phyloP scores from a whole-genome alignment of 1,284 basidiomycete species.

The Rhodotorula sp. region DNA sequence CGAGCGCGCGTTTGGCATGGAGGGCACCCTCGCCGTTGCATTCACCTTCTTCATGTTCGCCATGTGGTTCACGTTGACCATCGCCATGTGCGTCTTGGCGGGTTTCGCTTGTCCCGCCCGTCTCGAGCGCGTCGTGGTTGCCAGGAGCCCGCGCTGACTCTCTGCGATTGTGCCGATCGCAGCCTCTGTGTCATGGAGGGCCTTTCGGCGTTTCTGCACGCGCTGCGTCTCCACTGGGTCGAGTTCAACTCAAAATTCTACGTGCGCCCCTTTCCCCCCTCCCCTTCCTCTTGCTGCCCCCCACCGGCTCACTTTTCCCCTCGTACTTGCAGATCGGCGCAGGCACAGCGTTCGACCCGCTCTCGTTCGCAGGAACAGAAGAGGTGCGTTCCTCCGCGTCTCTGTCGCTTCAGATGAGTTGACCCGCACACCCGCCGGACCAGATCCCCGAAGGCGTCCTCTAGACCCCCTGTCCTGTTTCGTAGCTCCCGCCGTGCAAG shows the following conservation, averaged over 20 bases:
- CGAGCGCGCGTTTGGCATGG: constrained; percentile 60
- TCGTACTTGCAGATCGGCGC: constrained; percentile 14
- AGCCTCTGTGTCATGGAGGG: constrained; percentile 56
- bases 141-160: background rate
- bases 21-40: constrained; percentile 60
- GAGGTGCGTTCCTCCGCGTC: constrained; percentile 5
- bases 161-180: constrained; percentile 44
- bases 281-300: background rate
- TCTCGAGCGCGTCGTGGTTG: no score
- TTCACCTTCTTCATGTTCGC: constrained; percentile 66
- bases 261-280: constrained; percentile 45
- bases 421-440: background rate
- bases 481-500: background rate
- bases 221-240: constrained; percentile 90
- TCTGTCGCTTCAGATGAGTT: background rate
- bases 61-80: constrained; percentile 85
- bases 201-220: constrained; percentile 91
- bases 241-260: constrained; percentile 54
- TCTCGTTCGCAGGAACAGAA: constrained; percentile 41
- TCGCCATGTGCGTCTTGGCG: constrained; percentile 53
- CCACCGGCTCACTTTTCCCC: background rate
- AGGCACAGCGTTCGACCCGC: constrained; percentile 42
- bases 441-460: constrained; percentile 37
- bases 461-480: background rate
- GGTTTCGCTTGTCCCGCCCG: constrained; percentile 53